Conservation (phyloP, 495 filamentous ascomycete genomes). For the Xylaria intraflava region DNA sequence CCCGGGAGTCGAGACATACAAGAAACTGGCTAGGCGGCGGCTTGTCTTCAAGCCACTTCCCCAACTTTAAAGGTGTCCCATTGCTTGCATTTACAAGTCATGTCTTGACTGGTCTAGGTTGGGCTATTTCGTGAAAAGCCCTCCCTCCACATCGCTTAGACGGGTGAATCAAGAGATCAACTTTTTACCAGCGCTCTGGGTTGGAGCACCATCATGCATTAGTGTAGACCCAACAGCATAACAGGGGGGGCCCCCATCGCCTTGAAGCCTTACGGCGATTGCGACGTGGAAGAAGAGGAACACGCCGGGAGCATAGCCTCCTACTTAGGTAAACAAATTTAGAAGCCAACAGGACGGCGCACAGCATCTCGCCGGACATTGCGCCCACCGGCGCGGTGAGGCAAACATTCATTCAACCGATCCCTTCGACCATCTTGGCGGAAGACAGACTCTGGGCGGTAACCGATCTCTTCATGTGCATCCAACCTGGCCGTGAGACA, state of each 20-base stretch:
- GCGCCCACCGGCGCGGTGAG: neutral
- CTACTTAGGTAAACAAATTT: neutral
- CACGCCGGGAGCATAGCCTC: neutral
- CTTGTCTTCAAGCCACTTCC: slow-evolving; percentile 27
- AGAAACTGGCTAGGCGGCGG: slow-evolving; percentile 9
- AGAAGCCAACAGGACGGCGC: slow-evolving; percentile 1
- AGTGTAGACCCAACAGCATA: neutral
- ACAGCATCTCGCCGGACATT: slow-evolving; percentile 2
- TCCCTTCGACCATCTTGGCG: neutral
- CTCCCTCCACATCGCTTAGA: slow-evolving; percentile 1
- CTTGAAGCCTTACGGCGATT: no score
- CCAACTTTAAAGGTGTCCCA: slow-evolving; percentile 20
- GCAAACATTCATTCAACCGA: slow-evolving; percentile 8
- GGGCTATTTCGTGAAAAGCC: slow-evolving; percentile 8
- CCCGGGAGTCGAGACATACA: slow-evolving; percentile 15
- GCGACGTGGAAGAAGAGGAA: no score
- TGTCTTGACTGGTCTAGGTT: slow-evolving; percentile 7
- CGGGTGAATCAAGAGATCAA: slow-evolving; percentile 13
- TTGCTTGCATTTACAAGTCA: slow-evolving; percentile 16
- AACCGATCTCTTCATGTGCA: neutral
- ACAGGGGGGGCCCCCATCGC: neutral
- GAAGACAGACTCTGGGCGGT: neutral
- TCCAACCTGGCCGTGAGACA: slow-evolving; percentile 6
- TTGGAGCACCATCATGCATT: neutral
- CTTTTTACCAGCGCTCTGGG: slow-evolving; percentile 1